A percentile compares a stretch with the other conserved stretches of the same genome.
These are phyloP conservation scores for Brassica cretica DNA, from an alignment of 345 rosid genomes.

Conservation along the genomic window DNA sequence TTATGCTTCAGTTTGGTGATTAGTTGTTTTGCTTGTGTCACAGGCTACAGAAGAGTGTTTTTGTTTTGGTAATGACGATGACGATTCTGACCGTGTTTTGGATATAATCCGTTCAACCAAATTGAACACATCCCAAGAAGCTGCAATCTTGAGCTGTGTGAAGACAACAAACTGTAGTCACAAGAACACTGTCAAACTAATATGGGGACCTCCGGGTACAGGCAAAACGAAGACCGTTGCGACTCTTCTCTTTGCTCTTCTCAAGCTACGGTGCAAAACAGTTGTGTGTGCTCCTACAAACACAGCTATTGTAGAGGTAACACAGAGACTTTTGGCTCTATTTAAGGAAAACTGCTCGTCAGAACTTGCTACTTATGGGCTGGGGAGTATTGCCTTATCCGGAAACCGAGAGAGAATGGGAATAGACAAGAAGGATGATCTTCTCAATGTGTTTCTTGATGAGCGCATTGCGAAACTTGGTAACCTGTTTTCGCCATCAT, in stretches of 20 bases:
- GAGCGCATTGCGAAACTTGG: constrained; percentile 35
- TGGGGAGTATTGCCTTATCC: constrained; percentile 41
- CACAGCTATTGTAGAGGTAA: constrained; percentile 43
- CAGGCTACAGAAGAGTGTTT: constrained; percentile 23
- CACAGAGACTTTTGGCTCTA: constrained; percentile 25
- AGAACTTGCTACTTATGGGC: constrained; percentile 27
- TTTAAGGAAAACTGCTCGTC: constrained; percentile 3
- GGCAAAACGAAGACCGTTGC: constrained; percentile 50
- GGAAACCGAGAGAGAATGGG: constrained; percentile 44
- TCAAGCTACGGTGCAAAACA: constrained; percentile 39
- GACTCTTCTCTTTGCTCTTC: constrained; percentile 36
- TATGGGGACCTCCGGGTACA: constrained; percentile 62
- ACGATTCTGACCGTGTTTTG: constrained; percentile 9
- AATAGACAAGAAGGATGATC: constrained; percentile 12
- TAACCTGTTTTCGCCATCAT: constrained; percentile 1
- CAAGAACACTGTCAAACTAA: constrained; percentile 34
- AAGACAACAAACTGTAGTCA: constrained; percentile 21
- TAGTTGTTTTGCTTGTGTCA: neutral
- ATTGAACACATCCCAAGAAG: constrained; percentile 41
- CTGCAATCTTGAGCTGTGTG: constrained; percentile 37
- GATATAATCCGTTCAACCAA: constrained; percentile 26
- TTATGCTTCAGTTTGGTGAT: neutral
- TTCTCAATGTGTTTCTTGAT: constrained; percentile 44
- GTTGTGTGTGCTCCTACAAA: constrained; percentile 16
- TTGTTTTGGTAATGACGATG: neutral